These are phyloP conservation scores for Fusarium floridanum DNA, from an alignment of 2,329 filamentous ascomycete species.

Conservation along the genomic window DNA sequence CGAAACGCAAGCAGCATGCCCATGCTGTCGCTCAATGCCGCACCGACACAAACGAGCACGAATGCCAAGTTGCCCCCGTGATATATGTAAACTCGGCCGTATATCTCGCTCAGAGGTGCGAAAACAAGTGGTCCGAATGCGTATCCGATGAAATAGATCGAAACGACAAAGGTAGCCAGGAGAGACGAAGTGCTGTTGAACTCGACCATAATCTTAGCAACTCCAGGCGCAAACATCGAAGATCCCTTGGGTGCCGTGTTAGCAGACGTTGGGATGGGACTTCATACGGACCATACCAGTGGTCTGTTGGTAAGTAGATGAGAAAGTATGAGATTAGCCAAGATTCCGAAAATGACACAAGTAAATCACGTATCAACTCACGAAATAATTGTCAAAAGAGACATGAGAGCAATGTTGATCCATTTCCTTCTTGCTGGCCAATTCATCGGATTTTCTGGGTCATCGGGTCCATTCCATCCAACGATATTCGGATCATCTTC, in stretches of 20 bases:
- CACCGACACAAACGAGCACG: background rate
- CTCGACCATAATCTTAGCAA: background rate
- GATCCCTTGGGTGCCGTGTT: background rate
- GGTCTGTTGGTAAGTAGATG: background rate
- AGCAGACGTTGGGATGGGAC: background rate
- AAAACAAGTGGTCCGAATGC: background rate
- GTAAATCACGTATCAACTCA: background rate
- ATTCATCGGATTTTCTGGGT: background rate
- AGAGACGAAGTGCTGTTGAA: background rate
- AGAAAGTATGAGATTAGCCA: background rate
- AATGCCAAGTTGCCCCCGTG: background rate
- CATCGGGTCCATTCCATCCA: background rate
- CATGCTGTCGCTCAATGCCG: background rate
- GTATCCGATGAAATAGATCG: background rate
- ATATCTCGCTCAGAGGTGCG: background rate
- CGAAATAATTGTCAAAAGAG: background rate
- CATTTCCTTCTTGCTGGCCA: background rate
- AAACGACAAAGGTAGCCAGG: background rate
- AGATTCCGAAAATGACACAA: background rate
- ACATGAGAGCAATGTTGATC: background rate
- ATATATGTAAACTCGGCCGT: background rate
- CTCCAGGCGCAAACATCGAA: background rate
- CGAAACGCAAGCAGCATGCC: background rate
- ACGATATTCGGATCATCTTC: background rate
- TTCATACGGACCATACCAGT: background rate